phyloP scores from a whole-genome alignment of 148 eudicot genomes.

The Chenopodium quinoa region DNA sequence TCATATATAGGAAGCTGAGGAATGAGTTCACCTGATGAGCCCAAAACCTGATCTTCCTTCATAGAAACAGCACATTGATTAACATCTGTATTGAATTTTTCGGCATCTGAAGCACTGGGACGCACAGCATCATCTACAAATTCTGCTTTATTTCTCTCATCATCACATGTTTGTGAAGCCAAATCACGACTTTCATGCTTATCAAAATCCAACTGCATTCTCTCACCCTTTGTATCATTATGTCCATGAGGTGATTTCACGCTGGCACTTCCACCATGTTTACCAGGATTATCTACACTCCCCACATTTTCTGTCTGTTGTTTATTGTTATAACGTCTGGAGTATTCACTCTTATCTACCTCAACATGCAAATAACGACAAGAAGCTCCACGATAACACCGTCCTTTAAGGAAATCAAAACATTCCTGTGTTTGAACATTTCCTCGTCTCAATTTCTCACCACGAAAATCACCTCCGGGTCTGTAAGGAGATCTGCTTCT shows the following conservation, averaged over 20 bases:
- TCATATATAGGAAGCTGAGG: conserved; percentile 30
- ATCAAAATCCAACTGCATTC: conserved; percentile 18
- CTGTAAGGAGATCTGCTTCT: conserved; percentile 78
- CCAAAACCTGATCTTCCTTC: conserved; percentile 27
- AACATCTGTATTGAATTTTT: conserved; percentile 17
- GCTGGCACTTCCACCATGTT: conserved; percentile 32
- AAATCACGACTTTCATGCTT: conserved; percentile 28
- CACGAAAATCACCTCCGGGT: conserved; percentile 42
- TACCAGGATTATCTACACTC: conserved; percentile 35
- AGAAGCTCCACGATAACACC: conserved; percentile 77
- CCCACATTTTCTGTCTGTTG: conserved; percentile 33
- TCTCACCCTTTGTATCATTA: conserved; percentile 38
- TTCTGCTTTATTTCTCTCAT: conserved; percentile 25
- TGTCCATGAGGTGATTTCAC: conserved; percentile 28
- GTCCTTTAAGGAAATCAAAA: conserved; percentile 68
- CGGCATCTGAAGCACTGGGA: conserved; percentile 27
- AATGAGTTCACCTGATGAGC: conserved; percentile 30
- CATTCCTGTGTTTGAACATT: conserved; percentile 47
- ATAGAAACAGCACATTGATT: conserved; percentile 29
- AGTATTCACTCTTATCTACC: conserved; percentile 41
- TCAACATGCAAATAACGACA: conserved; percentile 76
- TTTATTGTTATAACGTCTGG: conserved; percentile 46
- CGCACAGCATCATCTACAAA: conserved; percentile 22
- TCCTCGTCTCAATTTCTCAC: conserved; percentile 49
- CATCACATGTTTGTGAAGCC: conserved; percentile 26